phyloP scores from a whole-genome alignment of 495 filamentous ascomycete genomes.

The Penicillium lagena region DNA sequence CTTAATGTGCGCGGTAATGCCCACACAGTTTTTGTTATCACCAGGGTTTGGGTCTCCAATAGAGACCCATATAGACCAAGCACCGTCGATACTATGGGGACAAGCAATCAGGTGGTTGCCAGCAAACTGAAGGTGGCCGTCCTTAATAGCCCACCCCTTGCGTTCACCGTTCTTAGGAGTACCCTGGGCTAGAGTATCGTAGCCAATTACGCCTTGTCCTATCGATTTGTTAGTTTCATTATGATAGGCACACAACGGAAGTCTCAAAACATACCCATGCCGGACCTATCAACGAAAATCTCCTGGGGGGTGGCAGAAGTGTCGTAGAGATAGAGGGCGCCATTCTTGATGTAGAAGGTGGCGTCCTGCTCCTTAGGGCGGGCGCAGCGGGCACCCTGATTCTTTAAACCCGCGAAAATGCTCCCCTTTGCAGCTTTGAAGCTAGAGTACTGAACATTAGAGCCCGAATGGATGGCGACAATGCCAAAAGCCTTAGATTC shows the following conservation, averaged over 20 bases:
- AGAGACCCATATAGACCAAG: constrained; percentile 43
- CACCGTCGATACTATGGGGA: constrained; percentile 39
- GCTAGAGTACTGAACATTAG: constrained; percentile 33
- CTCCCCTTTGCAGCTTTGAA: constrained; percentile 36
- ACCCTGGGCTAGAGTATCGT: constrained; percentile 34
- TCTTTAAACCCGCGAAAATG: constrained; percentile 35
- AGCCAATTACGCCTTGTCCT: constrained; percentile 46
- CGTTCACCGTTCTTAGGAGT: constrained; percentile 34
- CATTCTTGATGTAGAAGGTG: constrained; percentile 43
- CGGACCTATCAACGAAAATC: constrained; percentile 46
- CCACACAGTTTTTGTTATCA: constrained; percentile 36
- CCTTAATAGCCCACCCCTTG: constrained; percentile 34
- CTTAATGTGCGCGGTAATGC: constrained; percentile 30
- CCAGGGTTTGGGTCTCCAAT: constrained; percentile 37
- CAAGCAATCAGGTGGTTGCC: constrained; percentile 41
- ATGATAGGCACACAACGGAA: neutral
- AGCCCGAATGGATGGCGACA: constrained; percentile 41
- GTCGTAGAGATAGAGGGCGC: constrained; percentile 40
- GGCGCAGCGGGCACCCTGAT: constrained; percentile 40
- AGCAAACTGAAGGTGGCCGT: constrained; percentile 36
- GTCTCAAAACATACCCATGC: constrained; percentile 33
- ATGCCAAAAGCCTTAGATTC: constrained; percentile 32
- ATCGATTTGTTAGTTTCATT: constrained; percentile 2
- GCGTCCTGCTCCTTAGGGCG: constrained; percentile 27
- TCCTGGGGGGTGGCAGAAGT: constrained; percentile 33